A percentile compares a stretch with the other conserved stretches of the same genome.
phyloP scores from a whole-genome alignment of 2,329 filamentous ascomycete species.

The Lecanicillium sp. region DNA sequence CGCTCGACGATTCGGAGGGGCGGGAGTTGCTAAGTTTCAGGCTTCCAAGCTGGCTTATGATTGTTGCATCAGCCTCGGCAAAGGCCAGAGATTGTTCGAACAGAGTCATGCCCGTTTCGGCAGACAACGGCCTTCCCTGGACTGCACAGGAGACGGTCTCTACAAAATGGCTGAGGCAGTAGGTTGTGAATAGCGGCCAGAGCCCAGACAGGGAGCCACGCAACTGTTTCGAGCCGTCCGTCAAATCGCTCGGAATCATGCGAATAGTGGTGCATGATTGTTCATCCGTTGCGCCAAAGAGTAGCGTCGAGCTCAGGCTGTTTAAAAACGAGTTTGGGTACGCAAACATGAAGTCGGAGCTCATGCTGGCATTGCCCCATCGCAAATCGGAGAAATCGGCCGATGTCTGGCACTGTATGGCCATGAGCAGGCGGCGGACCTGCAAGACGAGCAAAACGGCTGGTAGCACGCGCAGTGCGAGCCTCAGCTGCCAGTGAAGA shows the following conservation, averaged over 20 bases:
- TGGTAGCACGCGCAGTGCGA: constrained; percentile 63
- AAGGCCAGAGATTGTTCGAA: constrained; percentile 96
- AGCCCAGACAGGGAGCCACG: constrained; percentile 69
- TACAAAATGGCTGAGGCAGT: constrained; percentile 73
- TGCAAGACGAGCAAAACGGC: constrained; percentile 65
- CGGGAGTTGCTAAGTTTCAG: constrained; percentile 43
- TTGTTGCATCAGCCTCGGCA: constrained; percentile 85
- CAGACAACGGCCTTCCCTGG: constrained; percentile 70
- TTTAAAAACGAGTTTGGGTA: constrained; percentile 65
- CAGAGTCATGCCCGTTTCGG: constrained; percentile 91
- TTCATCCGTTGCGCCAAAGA: constrained; percentile 67
- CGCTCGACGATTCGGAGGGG: constrained; percentile 8
- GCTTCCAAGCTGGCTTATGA: constrained; percentile 71
- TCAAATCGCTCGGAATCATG: constrained; percentile 43
- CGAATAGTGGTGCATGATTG: constrained; percentile 66
- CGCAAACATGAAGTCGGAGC: constrained; percentile 61
- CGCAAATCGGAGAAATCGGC: constrained; percentile 61
- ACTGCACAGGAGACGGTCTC: constrained; percentile 85
- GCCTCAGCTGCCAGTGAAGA: constrained; percentile 63
- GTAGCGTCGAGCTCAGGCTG: constrained; percentile 59
- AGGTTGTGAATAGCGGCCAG: constrained; percentile 66
- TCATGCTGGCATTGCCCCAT: constrained; percentile 60
- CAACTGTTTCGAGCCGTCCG: constrained; percentile 34
- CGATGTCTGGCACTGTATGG: constrained; percentile 87
- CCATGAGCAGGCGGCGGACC: constrained; percentile 64